Evolutionary conservation across 768 basidiomycete genomes (phyloP).

Genomic region (Astraeus odoratus): DNA sequence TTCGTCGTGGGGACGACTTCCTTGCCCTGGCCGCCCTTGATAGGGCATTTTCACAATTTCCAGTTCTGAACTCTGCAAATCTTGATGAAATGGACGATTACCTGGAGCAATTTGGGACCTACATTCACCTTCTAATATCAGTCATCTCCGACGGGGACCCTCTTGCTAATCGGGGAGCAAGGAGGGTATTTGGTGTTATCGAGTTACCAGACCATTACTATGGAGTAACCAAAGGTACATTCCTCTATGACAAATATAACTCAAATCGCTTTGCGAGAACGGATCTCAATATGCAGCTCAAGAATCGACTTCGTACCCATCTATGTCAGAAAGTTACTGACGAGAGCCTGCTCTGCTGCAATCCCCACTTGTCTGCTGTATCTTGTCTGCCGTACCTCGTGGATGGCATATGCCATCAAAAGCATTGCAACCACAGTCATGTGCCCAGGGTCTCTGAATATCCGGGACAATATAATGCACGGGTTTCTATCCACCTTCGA

Average conservation of each 20-base stretch:
- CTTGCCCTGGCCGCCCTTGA: not conserved
- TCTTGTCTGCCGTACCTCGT: too few species aligned
- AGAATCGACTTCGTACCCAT: not conserved
- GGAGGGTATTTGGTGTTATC: not conserved
- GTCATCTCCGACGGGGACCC: slow-evolving; percentile 32
- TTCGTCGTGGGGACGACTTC: not conserved
- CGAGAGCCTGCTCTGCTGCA: not conserved
- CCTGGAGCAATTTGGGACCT: slow-evolving; percentile 19
- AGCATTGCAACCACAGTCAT: too few species aligned
- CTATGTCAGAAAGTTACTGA: not conserved
- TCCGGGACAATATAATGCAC: not conserved
- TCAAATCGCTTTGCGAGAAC: not conserved
- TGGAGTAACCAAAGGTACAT: not conserved
- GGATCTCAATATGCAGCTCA: not conserved
- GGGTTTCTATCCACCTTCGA: not conserved
- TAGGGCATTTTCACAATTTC: not conserved
- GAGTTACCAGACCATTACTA: not conserved
- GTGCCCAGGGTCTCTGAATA: too few species aligned
- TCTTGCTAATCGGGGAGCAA: slow-evolving; percentile 1
- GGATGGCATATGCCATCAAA: too few species aligned
- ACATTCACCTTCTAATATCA: slow-evolving; percentile 29
- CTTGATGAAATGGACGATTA: slow-evolving; percentile 25
- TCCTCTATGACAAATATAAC: not conserved
- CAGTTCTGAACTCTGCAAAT: slow-evolving; percentile 11
- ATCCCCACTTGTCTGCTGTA: not conserved